Evolutionary conservation across 768 basidiomycete species (phyloP).

Genomic region (Lactarius deliciosus): DNA sequence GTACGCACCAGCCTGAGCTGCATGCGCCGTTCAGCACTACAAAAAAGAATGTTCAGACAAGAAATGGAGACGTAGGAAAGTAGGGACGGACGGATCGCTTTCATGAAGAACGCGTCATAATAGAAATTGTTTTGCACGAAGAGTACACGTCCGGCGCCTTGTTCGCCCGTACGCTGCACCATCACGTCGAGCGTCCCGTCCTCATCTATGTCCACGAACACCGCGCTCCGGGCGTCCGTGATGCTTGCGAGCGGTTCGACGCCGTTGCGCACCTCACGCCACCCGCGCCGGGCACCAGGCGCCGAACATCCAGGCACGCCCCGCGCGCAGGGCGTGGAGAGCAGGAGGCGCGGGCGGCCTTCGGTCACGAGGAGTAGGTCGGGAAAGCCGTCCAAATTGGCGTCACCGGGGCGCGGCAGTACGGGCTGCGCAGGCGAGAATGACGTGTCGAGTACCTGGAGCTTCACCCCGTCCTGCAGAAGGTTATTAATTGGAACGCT

Average conservation of each 20-base stretch:
- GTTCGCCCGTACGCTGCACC: constrained; percentile 76
- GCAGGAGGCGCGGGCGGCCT: constrained; percentile 57
- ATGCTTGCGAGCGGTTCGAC: constrained; percentile 61
- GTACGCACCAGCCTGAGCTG: constrained; percentile 72
- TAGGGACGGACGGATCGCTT: constrained; percentile 76
- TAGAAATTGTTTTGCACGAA: constrained; percentile 98
- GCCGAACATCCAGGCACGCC: constrained; percentile 51
- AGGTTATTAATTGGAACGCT: constrained; percentile 64
- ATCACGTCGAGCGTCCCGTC: constrained; percentile 96
- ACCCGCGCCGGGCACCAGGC: constrained; percentile 63
- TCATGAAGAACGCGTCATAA: constrained; percentile 98
- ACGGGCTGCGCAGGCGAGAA: constrained; percentile 69
- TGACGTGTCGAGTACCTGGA: constrained; percentile 70
- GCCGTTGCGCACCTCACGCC: constrained; percentile 54
- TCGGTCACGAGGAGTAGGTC: constrained; percentile 70
- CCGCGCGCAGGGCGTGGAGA: constrained; percentile 59
- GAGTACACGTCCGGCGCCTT: constrained; percentile 58
- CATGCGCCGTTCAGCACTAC: constrained; percentile 93
- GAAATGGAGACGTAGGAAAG: not conserved
- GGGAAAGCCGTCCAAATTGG: constrained; percentile 91
- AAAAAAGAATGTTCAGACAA: constrained; percentile 9
- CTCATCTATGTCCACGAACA: constrained; percentile 92
- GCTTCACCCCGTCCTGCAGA: constrained; percentile 45
- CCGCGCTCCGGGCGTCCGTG: constrained; percentile 73
- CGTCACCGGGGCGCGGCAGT: constrained; percentile 82